A percentile compares a stretch with the other conserved stretches of the same genome.
Evolutionary conservation across 306 rosid genomes (phyloP).

Genomic region (Betula pendula): DNA sequence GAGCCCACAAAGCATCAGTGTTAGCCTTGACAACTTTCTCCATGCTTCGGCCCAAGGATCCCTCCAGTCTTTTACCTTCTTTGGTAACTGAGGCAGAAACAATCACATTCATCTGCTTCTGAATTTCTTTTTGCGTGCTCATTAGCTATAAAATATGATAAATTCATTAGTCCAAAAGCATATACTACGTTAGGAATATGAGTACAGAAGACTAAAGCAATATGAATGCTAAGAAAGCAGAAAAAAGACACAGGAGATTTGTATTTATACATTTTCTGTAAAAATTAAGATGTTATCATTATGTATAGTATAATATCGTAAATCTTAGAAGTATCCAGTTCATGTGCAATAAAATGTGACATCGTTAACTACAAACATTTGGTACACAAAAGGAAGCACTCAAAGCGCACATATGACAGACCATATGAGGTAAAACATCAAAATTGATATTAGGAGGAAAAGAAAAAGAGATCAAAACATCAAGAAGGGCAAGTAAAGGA

Average conservation of each 20-base stretch:
- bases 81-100: conserved; percentile 60
- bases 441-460: conserved; percentile 7
- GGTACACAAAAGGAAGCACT: background rate
- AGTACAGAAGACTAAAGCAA: background rate
- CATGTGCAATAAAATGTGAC: conserved; percentile 6
- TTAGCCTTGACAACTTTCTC: conserved; percentile 64
- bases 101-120: conserved; percentile 61
- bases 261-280: background rate
- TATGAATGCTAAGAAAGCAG: background rate
- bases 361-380: conserved; percentile 4
- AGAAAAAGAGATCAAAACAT: background rate
- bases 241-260: conserved; percentile 4
- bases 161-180: conserved; percentile 15
- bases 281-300: conserved; percentile 5
- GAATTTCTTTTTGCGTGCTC: conserved; percentile 63
- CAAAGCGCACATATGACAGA: background rate
- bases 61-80: conserved; percentile 72
- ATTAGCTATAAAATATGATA: conserved; percentile 48
- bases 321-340: conserved; percentile 21
- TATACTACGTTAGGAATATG: conserved; percentile 3
- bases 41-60: conserved; percentile 55
- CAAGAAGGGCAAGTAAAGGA: conserved; percentile 11
- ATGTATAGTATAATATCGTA: background rate
- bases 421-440: conserved; percentile 6
- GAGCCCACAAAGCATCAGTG: conserved; percentile 66